phyloP scores from a whole-genome alignment of 2,329 filamentous ascomycete species.

The Botryotinia globosa region DNA sequence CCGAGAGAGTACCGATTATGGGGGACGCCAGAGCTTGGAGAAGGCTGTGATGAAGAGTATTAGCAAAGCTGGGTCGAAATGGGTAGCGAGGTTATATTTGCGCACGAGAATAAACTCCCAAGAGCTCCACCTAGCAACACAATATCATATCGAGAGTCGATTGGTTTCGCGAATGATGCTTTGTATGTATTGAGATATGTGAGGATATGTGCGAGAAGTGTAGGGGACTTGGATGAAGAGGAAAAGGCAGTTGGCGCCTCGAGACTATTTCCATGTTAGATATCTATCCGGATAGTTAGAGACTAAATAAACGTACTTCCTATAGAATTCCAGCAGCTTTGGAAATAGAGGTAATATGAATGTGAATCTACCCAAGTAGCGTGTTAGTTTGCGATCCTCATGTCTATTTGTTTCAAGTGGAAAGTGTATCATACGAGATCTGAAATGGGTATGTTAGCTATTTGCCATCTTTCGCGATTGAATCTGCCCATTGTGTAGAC shows the following conservation, averaged over 20 bases:
- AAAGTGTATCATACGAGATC: constrained; percentile 20
- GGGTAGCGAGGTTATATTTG: not conserved
- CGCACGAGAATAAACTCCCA: constrained; percentile 80
- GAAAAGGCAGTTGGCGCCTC: constrained; percentile 56
- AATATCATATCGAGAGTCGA: constrained; percentile 95
- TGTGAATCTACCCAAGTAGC: constrained; percentile 59
- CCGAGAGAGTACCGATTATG: constrained; percentile 83
- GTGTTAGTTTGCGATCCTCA: not conserved
- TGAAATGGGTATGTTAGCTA: constrained; percentile 17
- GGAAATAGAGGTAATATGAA: constrained; percentile 97
- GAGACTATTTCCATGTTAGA: constrained; percentile 54
- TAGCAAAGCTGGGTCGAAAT: not conserved
- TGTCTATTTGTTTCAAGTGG: not conserved
- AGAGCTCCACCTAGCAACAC: constrained; percentile 91
- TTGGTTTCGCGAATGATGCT: constrained; percentile 83
- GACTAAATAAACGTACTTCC: constrained; percentile 63
- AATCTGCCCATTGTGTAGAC: constrained; percentile 32
- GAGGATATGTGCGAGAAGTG: constrained; percentile 76
- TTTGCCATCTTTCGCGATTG: not conserved
- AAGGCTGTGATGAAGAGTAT: constrained; percentile 51
- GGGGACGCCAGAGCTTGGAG: constrained; percentile 91
- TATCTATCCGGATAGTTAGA: constrained; percentile 75
- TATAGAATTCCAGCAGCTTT: constrained; percentile 93
- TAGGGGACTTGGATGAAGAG: constrained; percentile 48
- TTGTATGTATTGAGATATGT: constrained; percentile 91